Base-by-base conservation (phyloP, 495 filamentous ascomycete genomes). In the Lepraria neglecta region DNA sequence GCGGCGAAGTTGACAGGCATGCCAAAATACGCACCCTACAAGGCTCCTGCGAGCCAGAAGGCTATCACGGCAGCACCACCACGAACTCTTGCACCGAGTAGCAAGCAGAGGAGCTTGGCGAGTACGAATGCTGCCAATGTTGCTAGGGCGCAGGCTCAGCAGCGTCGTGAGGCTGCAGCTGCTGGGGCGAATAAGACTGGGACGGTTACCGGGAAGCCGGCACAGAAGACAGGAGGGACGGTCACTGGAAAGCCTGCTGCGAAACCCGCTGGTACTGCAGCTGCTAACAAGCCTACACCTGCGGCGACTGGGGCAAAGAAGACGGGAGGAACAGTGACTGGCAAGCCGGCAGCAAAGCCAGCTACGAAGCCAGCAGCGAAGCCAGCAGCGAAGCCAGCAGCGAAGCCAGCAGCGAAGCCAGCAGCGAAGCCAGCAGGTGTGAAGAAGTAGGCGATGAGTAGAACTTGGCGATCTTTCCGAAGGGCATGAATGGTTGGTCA, bases 1-100 rank as follows among this genome's bases (percentile, higher is more conserved):
- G 57, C 60, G 7, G 64, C 63, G 40, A 42, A 51, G 2, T 5
- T 47, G 53, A 42, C 46, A 0, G 63, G 63, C 4, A 61, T 65
- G 45, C 38, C 54, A 4, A 61, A 61, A 10, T 56, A 60, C 6
- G 35, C 45, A 11, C 44, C 63, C 2, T 35, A 56, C 15, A 60
- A 55, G 35, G 27, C 7, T 1, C 24, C 33, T 21, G 17, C 19
- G 14, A 44, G 47, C 1, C 57, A 42, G 45, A 59, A 59, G 15
- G 33, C 33, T 3, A 52, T 60, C 6, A 5, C 19, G 35, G 35
- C 31, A 21, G 1, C 58, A 17, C 45, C 5, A 7, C 15, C 21
- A 9, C 19, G 7, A 3, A 42, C 24, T 2, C 28, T 52, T 9
- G 27, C 6, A 10, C 35, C 40, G 4, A 50, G 51, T 27, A 15